A percentile compares a stretch with the other conserved stretches of the same genome.
These are phyloP conservation scores for Hypholoma fasciculare DNA, from an alignment of 768 basidiomycete genomes.

Conservation along the genomic window DNA sequence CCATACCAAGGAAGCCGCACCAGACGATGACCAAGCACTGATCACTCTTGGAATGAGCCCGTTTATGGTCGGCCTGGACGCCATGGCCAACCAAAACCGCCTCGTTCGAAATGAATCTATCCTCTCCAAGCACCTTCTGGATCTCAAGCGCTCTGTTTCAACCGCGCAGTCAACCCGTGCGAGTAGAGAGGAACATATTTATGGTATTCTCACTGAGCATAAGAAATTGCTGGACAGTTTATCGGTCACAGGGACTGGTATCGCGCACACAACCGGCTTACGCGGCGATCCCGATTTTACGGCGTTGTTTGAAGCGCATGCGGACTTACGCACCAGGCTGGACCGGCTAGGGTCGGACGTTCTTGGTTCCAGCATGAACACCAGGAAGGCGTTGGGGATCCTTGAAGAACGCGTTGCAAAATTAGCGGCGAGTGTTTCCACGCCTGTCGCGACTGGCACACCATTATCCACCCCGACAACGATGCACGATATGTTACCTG, in stretches of 20 bases:
- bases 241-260: background rate
- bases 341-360: constrained; percentile 5
- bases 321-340: constrained; percentile 3
- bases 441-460: background rate
- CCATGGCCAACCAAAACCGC: constrained; percentile 14
- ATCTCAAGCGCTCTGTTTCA: background rate
- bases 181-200: constrained; percentile 2
- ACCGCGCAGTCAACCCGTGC: background rate
- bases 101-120: constrained; percentile 15
- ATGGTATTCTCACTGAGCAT: constrained; percentile 6
- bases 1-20: constrained; percentile 5
- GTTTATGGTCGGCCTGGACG: constrained; percentile 14
- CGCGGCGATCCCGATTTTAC: background rate
- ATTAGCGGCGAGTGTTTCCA: background rate
- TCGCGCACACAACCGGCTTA: background rate
- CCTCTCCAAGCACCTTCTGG: constrained; percentile 8
- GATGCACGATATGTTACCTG: background rate
- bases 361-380: background rate
- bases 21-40: constrained; percentile 2
- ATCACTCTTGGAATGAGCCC: constrained; percentile 12
- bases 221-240: background rate
- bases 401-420: background rate
- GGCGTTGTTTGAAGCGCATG: constrained; percentile 1
- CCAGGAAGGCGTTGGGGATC: background rate
- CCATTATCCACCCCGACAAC: background rate